A percentile compares a stretch with the other conserved stretches of the same genome.
These are phyloP conservation scores for Entomortierella beljakovae DNA, from an alignment of 192 early-diverging fungal genomes.

Conservation along the genomic window DNA sequence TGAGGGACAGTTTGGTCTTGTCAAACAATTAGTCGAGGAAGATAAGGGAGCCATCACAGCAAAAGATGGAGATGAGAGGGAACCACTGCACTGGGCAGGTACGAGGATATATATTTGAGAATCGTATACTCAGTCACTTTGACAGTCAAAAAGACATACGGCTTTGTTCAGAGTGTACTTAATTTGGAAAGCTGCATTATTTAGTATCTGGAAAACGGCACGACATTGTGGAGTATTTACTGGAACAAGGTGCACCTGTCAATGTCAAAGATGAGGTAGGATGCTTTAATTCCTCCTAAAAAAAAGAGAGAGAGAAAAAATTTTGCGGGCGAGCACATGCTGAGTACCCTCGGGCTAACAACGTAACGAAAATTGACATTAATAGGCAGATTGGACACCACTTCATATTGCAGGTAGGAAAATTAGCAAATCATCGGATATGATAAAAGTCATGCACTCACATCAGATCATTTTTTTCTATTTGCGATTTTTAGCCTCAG, in stretches of 20 bases:
- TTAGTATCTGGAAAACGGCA: conserved; percentile 74
- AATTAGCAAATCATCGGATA: too few relatives aligned
- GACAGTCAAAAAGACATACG: too few relatives aligned
- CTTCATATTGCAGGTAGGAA: conserved; percentile 68
- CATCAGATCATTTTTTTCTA: not conserved
- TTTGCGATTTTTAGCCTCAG: conserved; percentile 52
- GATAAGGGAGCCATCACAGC: conserved; percentile 65
- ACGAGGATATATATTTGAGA: not conserved
- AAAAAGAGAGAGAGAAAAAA: too few relatives aligned
- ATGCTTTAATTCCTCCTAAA: not conserved
- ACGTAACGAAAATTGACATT: not conserved
- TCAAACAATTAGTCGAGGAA: conserved; percentile 62
- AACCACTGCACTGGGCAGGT: conserved; percentile 67
- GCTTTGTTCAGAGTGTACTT: not conserved
- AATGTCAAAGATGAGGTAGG: conserved; percentile 75
- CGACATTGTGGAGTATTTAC: conserved; percentile 73
- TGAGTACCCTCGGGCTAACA: too few relatives aligned
- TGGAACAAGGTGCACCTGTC: conserved; percentile 71
- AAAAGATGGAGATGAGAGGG: conserved; percentile 73
- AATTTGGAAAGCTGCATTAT: not conserved
- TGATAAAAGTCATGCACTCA: not conserved
- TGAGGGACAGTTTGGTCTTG: conserved; percentile 57
- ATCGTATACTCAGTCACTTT: too few relatives aligned
- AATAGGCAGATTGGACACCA: conserved; percentile 64
- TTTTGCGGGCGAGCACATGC: too few relatives aligned